Evolutionary conservation across 345 rosid genomes (phyloP), one percentile per base, ranked within the genome.

Genomic region (Lagerstroemia speciosa): DNA sequence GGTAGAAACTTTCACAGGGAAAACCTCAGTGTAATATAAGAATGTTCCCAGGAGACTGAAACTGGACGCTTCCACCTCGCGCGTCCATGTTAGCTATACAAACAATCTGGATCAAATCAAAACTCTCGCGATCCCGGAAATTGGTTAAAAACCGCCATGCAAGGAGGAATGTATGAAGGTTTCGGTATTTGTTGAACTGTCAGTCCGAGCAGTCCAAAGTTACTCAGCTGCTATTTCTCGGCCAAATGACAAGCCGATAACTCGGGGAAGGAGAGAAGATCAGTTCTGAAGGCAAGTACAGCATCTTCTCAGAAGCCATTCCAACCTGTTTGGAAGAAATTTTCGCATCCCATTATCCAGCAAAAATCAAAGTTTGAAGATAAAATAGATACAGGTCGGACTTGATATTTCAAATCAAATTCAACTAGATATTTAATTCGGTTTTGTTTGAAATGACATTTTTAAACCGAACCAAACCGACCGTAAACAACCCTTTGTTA

Each of bases 241-340:
- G 15, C 30, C 33, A 6, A 12, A 26, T 1, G 12, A 58, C 20
- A 34, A 58, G 32, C 29, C 30, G 7, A 24, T 6, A 53, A 24
- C 60, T 53, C 30, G 2, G 29, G 30, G n/a, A 9, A 9, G 24
- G 5, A 19, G 57, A 50, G 26, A 50, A 17, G 57, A 41, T 58
- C 62, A 58, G 19, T 26, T 26, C 62, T 58, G 33, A 29, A 58
- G 80, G 70, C 77, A 81, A 16, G 67, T 57, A 78, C 83, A 79
- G 78, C 85, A 81, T 66, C 81, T 78, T 71, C 70, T 41, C 45
- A 78, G 2, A 57, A 84, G 33, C 87, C 87, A 84, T 12, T 76
- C 76, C 34, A 79, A 60, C 87, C 87, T 84, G 82, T 33, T 46
- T 52, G 12, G 45, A 41, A 31, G 34, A 58, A 58, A 12, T 58